Evolutionary conservation across 176 grass and related monocot species (phyloP), one percentile per base, ranked within the genome.

Genomic region (Pharus latifolius): DNA sequence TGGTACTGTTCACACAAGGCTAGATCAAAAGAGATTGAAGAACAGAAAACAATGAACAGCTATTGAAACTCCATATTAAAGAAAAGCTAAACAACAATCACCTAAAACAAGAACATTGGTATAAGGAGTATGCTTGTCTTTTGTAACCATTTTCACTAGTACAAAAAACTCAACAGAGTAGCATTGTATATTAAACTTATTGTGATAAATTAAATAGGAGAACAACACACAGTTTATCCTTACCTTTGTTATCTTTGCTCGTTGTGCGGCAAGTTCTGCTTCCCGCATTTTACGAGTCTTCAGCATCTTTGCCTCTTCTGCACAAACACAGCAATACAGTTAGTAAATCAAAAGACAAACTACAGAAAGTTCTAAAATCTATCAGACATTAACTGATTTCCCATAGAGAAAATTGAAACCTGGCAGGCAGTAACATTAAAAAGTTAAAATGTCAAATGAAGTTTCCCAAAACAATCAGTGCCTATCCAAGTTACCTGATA

Each of bases 251-350:
- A 75, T 78, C 78, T 62, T 93, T 78, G 84, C 84, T 74, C 78
- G 84, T 43, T 78, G 71, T 72, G 90, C 81, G 66, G 84, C 95
- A 88, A 83, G 74, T 73, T 98, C 95, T 65, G 86, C 90, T 65
- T 98, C 95, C 53, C 87, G 62, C 33, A 98, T 83, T 87, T 88
- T 98, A 56, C 75, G 87, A 79, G 90, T 98, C 77, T 98, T 93
- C 17, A 98, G 42, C 42, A 93, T 45, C 69, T 98, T 85, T 16
- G 84, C 69, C 72, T 91, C 50, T 53, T 83, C 95, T 98, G 71
- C 46, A 25, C 23, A 64, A 61, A 34, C 69, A 75, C 25, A 72
- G 19, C 53, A 5, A 74, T 55, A 32, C 10, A 51, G 19, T 47
- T 63, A 58, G 37, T 13, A 53, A 63, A 69, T 42, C 19, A 61